Base-by-base conservation (phyloP, 2,329 filamentous ascomycete genomes). In the Westerdykella sp. region DNA sequence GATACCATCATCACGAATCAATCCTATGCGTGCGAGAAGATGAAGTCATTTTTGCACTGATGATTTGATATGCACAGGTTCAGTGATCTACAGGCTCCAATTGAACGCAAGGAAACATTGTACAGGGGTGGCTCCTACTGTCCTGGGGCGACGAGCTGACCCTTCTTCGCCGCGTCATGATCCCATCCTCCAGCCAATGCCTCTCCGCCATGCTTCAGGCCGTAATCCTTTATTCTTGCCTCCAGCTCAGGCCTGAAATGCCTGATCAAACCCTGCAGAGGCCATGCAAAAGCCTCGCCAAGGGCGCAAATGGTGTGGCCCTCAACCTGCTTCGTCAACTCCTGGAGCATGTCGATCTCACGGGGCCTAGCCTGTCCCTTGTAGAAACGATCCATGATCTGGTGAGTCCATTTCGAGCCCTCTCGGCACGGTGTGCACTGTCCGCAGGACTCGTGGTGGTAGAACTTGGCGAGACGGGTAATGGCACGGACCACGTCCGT, bases 391-490 rank as follows among this genome's bases (percentile, higher is more conserved):
- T 85, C 77, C 93, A 98, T 97, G 70, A 98, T 97, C 77, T 98
- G 90, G 72, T 95, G 86, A 10, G 91, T 96, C 93, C 93, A 98
- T 76, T 95, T 96, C 76, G 85, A 94, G 54, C 93, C 93, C 74
- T 98, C 93, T 67, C 93, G 86, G 79, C 93, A 98, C n/a, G 93
- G 93, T 45, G 93, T 98, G 77, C 93, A 98, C 75, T 98, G 93
- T 47, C 93, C 93, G 70, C 93, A 98, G 55, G 84, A 90, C 77
- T 98, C 93, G 75, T 98, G 93, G 71, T 90, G 86, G 78, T 98
- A 98, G 77, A 98, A 98, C 69, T 91, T 87, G 61, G 86, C 87
- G 58, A 98, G 81, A 59, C 93, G 84, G 52, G 87, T 84, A 66
- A 98, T 97, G 64, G 88, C 87, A 53, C 91, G 85, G 55, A 98